These are phyloP conservation scores for Nakazawaea sp. DNA, from an alignment of 805 yeast genomes.

Conservation along the genomic window DNA sequence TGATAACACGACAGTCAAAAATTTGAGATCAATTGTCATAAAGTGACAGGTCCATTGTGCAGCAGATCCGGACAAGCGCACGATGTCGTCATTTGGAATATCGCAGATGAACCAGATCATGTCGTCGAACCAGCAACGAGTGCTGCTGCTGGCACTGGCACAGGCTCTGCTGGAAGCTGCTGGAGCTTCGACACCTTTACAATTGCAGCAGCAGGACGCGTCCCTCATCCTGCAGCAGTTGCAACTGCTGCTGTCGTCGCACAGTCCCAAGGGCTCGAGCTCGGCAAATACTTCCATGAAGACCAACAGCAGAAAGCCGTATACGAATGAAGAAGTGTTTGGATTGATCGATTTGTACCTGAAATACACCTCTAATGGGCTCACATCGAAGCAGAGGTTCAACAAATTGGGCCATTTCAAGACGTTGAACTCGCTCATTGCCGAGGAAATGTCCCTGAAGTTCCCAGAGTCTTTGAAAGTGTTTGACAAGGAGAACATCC, in stretches of 20 bases:
- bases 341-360: conserved; percentile 9
- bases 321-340: conserved; percentile 12
- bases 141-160: neutral
- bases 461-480: conserved; percentile 10
- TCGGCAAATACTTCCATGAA: conserved; percentile 1
- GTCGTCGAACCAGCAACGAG: conserved; percentile 48
- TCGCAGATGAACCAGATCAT: conserved; percentile 56
- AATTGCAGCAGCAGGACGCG: too few relatives aligned
- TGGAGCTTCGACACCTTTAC: too few relatives aligned
- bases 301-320: conserved; percentile 14
- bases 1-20: too few relatives aligned
- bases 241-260: too few relatives aligned
- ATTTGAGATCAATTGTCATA: too few relatives aligned
- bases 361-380: conserved; percentile 9
- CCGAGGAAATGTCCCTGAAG: conserved; percentile 10
- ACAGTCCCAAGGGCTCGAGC: too few relatives aligned
- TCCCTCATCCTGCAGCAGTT: neutral
- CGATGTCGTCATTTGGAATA: conserved; percentile 6
- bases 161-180: too few relatives aligned
- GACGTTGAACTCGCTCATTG: conserved; percentile 5
- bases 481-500: conserved; percentile 11
- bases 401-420: conserved; percentile 2
- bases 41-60: too few relatives aligned
- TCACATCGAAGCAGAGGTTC: conserved; percentile 4
- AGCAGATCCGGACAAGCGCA: too few relatives aligned